A percentile compares a stretch with the other conserved stretches of the same genome.
Evolutionary conservation across 2,329 filamentous ascomycete genomes (phyloP).

Genomic region (Ceratocystis smalleyi): DNA sequence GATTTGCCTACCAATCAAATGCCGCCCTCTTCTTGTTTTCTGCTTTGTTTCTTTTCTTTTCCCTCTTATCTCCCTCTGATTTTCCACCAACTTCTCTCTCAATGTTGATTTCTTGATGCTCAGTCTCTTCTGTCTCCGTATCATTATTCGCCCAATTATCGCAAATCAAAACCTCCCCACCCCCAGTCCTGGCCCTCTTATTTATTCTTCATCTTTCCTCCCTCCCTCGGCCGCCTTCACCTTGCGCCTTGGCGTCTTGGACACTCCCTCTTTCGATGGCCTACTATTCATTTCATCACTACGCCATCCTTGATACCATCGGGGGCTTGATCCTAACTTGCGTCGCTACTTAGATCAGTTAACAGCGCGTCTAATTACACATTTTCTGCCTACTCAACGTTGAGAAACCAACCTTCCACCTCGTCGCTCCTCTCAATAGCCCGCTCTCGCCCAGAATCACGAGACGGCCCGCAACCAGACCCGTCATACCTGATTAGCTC

Average conservation of each 20-base stretch:
- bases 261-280: not conserved
- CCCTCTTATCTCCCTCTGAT: not conserved
- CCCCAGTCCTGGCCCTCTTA: not conserved
- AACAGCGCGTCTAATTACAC: conserved; percentile 12
- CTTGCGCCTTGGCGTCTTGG: not conserved
- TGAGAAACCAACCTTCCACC: conserved; percentile 4
- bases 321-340: conserved; percentile 16
- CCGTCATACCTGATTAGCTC: conserved; percentile 1
- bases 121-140: not conserved
- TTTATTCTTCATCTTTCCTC: not conserved
- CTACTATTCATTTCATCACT: not conserved
- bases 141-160: not conserved
- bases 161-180: not conserved
- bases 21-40: not conserved
- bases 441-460: conserved; percentile 11
- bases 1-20: conserved; percentile 2
- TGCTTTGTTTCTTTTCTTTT: not conserved
- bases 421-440: conserved; percentile 4
- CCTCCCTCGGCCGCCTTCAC: not conserved
- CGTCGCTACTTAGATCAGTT: conserved; percentile 8
- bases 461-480: not conserved
- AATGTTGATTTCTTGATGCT: not conserved
- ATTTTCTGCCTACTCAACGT: conserved; percentile 6
- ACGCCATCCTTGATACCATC: not conserved
- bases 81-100: not conserved